phyloP scores from a whole-genome alignment of 176 grass and related monocot species.

The Saccharum spontaneum region DNA sequence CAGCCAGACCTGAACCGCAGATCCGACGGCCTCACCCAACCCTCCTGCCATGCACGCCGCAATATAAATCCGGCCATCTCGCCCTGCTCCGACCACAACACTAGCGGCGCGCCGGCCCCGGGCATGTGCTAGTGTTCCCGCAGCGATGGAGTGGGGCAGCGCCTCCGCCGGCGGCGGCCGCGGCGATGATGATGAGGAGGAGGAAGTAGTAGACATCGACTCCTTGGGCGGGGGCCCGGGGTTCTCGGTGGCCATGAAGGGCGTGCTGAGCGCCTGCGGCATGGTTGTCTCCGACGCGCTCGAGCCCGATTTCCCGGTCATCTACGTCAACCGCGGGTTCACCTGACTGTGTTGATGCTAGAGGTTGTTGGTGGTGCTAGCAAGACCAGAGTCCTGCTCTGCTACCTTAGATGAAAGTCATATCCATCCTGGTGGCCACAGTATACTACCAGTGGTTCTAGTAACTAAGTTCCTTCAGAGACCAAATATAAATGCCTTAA shows the following conservation, averaged over 20 bases:
- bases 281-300: slow-evolving; percentile 89
- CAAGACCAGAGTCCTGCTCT: no score
- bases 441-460: no score
- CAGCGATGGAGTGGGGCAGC: no score
- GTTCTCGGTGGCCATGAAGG: slow-evolving; percentile 70
- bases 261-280: slow-evolving; percentile 67
- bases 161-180: background rate
- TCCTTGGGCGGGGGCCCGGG: background rate
- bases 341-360: no score
- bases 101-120: background rate
- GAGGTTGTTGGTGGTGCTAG: no score
- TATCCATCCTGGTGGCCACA: no score
- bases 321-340: slow-evolving; percentile 96
- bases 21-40: background rate
- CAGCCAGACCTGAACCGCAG: no score
- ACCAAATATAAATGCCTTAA: no score
- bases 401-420: no score
- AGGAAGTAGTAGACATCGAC: slow-evolving; percentile 20
- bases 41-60: background rate
- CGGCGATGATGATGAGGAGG: slow-evolving; percentile 28
- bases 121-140: slow-evolving; percentile 13
- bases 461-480: no score
- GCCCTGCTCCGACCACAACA: background rate
- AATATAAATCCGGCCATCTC: background rate
- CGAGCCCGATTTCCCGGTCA: slow-evolving; percentile 89